Evolutionary conservation across 1,139 yeast genomes (phyloP), one percentile per base, ranked within the genome.

Genomic region (Pichia sp.): DNA sequence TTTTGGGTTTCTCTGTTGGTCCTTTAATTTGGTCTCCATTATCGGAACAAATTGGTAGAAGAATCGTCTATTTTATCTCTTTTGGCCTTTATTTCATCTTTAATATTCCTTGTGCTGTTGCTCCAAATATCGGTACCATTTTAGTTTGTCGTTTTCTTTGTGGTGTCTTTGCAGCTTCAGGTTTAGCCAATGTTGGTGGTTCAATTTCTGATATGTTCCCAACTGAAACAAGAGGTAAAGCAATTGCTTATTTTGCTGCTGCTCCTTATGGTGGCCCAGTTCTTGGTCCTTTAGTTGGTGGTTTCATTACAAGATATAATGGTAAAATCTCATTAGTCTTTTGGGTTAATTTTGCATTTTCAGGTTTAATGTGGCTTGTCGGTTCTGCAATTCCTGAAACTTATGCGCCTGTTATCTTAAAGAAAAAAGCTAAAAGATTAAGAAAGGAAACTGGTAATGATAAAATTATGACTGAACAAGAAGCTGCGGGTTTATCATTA

Each of bases 251-350:
- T 59, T 89, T 88, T 64, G 88, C 95, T 30, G 88, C 88, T 60
- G 90, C 95, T 49, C 97, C 97, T 4, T 88, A 88, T 66, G 82
- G 92, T 47, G 96, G 96, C 43, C 96, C 97, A 0, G 95, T 86
- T 35, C 68, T 88, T 46, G 96, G 96, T 35, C 96, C 95, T n/a
- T 68, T 89, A 47, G 88, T 86, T 40, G 85, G 87, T 61, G 96
- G 96, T 35, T 88, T 88, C 69, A 82, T 88, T 60, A 75, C 82
- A 52, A 81, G 84, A 41, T 77, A 81, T 52, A 74, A 92, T 26
- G 76, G 74, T 16, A 73, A 89, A 59, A 74, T 79, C 59, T 89
- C 83, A 43, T 66, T 86, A 41, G 77, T 88, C 63, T 77, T 85
- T 55, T 88, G 96, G 96, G 90, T 87, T 51, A 88, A 88, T 61